phyloP scores from a whole-genome alignment of 805 yeast species.

The Ogataea angusta region DNA sequence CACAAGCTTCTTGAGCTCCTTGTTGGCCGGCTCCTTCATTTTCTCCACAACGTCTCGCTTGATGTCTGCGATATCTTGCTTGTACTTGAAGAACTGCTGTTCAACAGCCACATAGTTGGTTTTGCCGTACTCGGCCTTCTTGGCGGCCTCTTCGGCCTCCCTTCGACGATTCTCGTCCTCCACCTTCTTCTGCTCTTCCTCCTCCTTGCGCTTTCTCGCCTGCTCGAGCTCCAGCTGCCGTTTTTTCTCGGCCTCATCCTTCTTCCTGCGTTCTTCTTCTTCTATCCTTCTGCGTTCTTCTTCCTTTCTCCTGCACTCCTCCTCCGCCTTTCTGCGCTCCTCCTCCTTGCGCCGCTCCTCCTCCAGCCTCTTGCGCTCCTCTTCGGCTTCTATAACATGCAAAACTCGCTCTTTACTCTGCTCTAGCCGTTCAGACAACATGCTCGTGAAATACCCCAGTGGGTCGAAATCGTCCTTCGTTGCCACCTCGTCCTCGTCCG shows the following conservation, averaged over 20 bases:
- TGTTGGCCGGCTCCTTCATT: conserved; percentile 38
- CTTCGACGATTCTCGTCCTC: conserved; percentile 24
- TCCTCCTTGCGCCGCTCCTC: conserved; percentile 8
- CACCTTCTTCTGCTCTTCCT: conserved; percentile 2
- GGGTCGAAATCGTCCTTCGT: not conserved
- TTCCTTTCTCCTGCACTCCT: conserved; percentile 23
- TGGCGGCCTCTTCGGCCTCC: conserved; percentile 21
- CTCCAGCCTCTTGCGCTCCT: conserved; percentile 7
- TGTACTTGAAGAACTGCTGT: conserved; percentile 44
- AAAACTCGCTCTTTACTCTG: conserved; percentile 7
- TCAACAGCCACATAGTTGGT: conserved; percentile 40
- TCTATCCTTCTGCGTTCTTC: conserved; percentile 4
- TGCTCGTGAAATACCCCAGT: conserved; percentile 1
- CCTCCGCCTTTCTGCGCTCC: conserved; percentile 3
- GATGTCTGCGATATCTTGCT: conserved; percentile 51
- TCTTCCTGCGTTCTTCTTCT: conserved; percentile 5
- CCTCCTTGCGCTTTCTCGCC: conserved; percentile 2
- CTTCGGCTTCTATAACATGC: conserved; percentile 11
- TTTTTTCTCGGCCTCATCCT: conserved; percentile 6
- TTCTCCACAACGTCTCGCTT: conserved; percentile 57
- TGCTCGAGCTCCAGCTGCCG: conserved; percentile 1
- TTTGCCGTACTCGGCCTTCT: conserved; percentile 22
- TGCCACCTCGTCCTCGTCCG: not conserved
- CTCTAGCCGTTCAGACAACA: conserved; percentile 1
- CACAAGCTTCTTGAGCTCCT: conserved; percentile 47